Conservation (phyloP, 2,329 filamentous ascomycete genomes). For the Monosporascus sp. region DNA sequence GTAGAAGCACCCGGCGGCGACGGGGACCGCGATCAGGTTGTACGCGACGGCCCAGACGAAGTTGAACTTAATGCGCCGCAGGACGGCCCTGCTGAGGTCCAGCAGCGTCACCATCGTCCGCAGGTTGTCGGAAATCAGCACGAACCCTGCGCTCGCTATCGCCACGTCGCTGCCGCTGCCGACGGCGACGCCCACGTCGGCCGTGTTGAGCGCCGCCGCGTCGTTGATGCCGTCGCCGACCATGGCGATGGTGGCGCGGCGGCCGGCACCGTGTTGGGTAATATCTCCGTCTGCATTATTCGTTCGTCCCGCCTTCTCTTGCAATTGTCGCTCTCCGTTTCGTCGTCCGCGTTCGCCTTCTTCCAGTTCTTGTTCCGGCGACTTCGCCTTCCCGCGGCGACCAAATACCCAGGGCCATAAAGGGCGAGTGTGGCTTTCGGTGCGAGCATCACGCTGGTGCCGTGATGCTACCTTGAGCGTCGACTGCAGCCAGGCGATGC, state of each 20-base stretch:
- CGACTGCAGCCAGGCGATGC: slow-evolving; percentile 59
- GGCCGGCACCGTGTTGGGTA: slow-evolving; percentile 2
- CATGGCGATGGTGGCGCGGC: slow-evolving; percentile 64
- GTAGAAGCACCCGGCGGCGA: slow-evolving; percentile 77
- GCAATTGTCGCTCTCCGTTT: background rate
- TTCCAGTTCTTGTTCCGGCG: background rate
- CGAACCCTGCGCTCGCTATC: slow-evolving; percentile 74
- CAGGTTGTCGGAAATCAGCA: slow-evolving; percentile 70
- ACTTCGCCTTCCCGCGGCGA: background rate
- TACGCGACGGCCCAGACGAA: slow-evolving; percentile 83
- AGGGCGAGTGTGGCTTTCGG: slow-evolving; percentile 11
- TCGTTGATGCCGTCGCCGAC: slow-evolving; percentile 90
- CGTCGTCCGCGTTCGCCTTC: slow-evolving; percentile 5
- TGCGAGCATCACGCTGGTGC: background rate
- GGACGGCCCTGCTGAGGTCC: slow-evolving; percentile 64
- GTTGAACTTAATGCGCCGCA: slow-evolving; percentile 75
- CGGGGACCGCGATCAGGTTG: slow-evolving; percentile 70
- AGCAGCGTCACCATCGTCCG: slow-evolving; percentile 67
- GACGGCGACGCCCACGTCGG: slow-evolving; percentile 80
- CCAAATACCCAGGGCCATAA: background rate
- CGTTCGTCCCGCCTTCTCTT: background rate
- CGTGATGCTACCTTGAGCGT: slow-evolving; percentile 34
- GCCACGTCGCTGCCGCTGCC: slow-evolving; percentile 80
- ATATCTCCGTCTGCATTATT: background rate
- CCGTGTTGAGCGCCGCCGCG: slow-evolving; percentile 71